Evolutionary conservation across 73 alveolate species (phyloP).

Genomic region (Paramecium caudatum): DNA sequence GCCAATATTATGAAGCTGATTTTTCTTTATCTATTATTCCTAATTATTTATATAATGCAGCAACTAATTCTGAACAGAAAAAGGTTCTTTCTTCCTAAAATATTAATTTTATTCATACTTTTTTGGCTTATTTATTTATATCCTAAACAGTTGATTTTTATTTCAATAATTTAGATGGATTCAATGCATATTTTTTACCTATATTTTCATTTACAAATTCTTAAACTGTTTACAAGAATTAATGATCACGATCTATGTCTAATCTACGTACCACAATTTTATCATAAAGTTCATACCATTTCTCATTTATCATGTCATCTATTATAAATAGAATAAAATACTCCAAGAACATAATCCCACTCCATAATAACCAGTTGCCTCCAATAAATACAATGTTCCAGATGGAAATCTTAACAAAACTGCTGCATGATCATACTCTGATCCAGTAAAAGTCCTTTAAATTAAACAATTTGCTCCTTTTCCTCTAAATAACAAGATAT

Average conservation of each 20-base stretch:
- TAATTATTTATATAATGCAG: constrained; percentile 87
- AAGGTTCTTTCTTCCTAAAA: constrained; percentile 76
- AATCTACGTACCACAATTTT: constrained; percentile 79
- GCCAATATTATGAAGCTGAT: constrained; percentile 79
- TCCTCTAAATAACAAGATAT: constrained; percentile 85
- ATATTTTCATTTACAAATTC: constrained; percentile 77
- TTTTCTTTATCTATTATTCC: constrained; percentile 77
- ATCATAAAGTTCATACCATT: constrained; percentile 80
- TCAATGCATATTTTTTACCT: constrained; percentile 80
- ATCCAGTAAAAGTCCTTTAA: constrained; percentile 84
- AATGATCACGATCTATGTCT: constrained; percentile 76
- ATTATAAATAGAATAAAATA: constrained; percentile 34
- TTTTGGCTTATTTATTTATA: constrained; percentile 57
- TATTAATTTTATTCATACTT: not conserved
- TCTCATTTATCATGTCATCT: constrained; percentile 78
- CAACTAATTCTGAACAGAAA: constrained; percentile 92
- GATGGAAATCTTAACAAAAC: constrained; percentile 79
- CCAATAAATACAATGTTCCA: constrained; percentile 82
- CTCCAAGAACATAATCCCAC: constrained; percentile 77
- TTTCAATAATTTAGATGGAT: constrained; percentile 75
- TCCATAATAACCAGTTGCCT: constrained; percentile 83
- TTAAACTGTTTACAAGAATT: constrained; percentile 66
- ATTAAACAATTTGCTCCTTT: constrained; percentile 77
- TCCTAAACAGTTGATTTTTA: constrained; percentile 69
- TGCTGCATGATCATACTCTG: constrained; percentile 93